phyloP scores from a whole-genome alignment of 768 basidiomycete genomes.

The Mycena kentingensis region DNA sequence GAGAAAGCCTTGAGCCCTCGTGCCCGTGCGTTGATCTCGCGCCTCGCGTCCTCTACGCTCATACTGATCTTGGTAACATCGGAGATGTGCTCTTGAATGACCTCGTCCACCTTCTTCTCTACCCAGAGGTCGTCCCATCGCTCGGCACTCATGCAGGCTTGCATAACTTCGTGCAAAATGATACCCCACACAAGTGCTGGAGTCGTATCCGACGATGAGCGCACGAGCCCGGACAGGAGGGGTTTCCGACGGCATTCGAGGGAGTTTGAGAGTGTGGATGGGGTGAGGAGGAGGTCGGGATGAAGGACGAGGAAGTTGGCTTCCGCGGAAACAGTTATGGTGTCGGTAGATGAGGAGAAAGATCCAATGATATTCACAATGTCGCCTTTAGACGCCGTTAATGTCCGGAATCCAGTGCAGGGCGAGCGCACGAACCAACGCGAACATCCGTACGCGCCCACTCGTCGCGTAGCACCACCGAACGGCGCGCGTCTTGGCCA shows the following conservation, averaged over 20 bases:
- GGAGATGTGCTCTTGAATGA: conserved; percentile 53
- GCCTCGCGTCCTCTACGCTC: conserved; percentile 61
- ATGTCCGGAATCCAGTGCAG: neutral
- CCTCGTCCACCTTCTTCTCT: conserved; percentile 58
- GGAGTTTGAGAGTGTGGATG: conserved; percentile 84
- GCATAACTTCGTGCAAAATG: conserved; percentile 90
- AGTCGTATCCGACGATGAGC: conserved; percentile 57
- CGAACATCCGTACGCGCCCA: conserved; percentile 71
- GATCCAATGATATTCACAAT: conserved; percentile 75
- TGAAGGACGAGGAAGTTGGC: conserved; percentile 81
- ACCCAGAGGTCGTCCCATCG: conserved; percentile 69
- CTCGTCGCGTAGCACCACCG: conserved; percentile 71
- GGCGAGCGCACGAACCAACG: conserved; percentile 44
- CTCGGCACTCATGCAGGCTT: conserved; percentile 64
- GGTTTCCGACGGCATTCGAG: conserved; percentile 85
- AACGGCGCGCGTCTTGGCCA: conserved; percentile 47
- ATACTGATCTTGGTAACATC: conserved; percentile 65
- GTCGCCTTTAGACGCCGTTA: conserved; percentile 57
- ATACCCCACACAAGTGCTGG: conserved; percentile 88
- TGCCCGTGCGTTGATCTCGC: conserved; percentile 62
- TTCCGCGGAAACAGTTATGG: conserved; percentile 62
- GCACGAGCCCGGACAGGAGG: conserved; percentile 67
- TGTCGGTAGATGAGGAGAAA: conserved; percentile 36
- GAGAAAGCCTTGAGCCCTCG: conserved; percentile 67
- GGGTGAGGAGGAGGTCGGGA: conserved; percentile 89